These are phyloP conservation scores for Chlorella vulgaris DNA, from an alignment of 139 green algal species.

Conservation along the genomic window DNA sequence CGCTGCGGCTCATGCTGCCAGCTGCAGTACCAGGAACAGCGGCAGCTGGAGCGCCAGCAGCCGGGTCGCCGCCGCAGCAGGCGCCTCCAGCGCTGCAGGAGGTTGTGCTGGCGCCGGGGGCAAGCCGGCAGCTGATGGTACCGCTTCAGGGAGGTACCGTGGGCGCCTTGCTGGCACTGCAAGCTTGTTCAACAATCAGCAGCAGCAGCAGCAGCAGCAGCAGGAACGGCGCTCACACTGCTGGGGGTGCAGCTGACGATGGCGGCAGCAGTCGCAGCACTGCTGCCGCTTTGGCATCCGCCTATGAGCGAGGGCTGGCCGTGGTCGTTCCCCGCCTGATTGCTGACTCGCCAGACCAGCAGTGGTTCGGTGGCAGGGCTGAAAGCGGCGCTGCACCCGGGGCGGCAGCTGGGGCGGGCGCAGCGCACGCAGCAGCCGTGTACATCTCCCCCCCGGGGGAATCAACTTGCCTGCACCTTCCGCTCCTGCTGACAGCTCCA, in stretches of 20 bases:
- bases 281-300: background rate
- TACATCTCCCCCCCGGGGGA: constrained; percentile 5
- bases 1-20: constrained; percentile 20
- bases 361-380: constrained; percentile 14
- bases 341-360: constrained; percentile 20
- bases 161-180: background rate
- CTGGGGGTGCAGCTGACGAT: background rate
- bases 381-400: background rate
- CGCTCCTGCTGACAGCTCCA: background rate
- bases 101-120: background rate
- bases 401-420: background rate
- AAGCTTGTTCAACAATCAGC: background rate
- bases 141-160: constrained; percentile 14
- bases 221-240: background rate
- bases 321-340: constrained; percentile 20
- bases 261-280: too few species aligned
- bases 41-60: background rate
- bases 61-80: background rate
- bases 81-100: background rate
- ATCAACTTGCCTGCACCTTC: background rate
- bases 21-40: background rate
- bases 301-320: background rate
- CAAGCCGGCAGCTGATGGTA: constrained; percentile 2
- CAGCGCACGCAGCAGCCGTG: background rate
- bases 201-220: background rate